phyloP scores from a whole-genome alignment of 2,329 filamentous ascomycete species.

The Elsinoe ampelina region DNA sequence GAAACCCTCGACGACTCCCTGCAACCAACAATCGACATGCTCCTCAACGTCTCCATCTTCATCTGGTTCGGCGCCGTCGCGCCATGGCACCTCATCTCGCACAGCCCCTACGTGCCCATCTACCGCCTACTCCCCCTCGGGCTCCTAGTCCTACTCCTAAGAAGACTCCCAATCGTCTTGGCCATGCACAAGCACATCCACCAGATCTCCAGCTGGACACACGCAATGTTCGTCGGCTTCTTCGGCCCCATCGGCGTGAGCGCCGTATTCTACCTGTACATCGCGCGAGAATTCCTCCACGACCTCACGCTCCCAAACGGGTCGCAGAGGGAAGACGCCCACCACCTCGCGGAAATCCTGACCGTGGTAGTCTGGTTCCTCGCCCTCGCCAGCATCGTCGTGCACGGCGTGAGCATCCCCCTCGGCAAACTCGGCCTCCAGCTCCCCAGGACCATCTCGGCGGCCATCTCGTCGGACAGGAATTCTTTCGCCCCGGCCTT shows the following conservation, averaged over 20 bases:
- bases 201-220: conserved; percentile 64
- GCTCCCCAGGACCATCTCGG: conserved; percentile 55
- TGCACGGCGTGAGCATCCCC: conserved; percentile 76
- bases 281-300: conserved; percentile 65
- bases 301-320: conserved; percentile 49
- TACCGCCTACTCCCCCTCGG: conserved; percentile 65
- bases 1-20: conserved; percentile 84
- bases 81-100: conserved; percentile 64
- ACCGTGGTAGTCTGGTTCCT: conserved; percentile 78
- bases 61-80: conserved; percentile 84
- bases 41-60: conserved; percentile 81
- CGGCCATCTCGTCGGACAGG: conserved; percentile 37
- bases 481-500: conserved; percentile 16
- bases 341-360: conserved; percentile 55
- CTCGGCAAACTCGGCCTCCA: conserved; percentile 56
- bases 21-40: conserved; percentile 92
- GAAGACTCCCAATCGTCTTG: conserved; percentile 68
- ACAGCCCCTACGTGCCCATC: conserved; percentile 61
- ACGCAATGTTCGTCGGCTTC: conserved; percentile 81
- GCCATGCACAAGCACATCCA: conserved; percentile 65
- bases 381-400: conserved; percentile 70
- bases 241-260: conserved; percentile 89
- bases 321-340: conserved; percentile 55
- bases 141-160: conserved; percentile 64
- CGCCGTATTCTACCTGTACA: conserved; percentile 81